Conservation (phyloP, 2,329 filamentous ascomycete species). For the Ambrosiella xylebori region DNA sequence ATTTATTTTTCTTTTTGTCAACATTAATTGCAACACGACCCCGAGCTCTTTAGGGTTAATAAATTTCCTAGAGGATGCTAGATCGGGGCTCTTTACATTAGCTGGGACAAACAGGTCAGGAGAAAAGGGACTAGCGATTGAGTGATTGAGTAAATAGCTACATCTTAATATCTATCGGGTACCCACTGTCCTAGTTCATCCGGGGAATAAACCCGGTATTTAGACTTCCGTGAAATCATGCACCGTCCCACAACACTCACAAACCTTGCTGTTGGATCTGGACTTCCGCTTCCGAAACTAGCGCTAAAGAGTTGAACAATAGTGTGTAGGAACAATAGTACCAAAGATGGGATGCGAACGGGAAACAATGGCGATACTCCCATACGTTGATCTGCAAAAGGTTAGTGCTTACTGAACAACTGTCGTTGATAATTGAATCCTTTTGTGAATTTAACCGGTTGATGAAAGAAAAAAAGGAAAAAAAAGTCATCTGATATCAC, state of each 20-base stretch:
- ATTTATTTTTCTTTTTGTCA: neutral
- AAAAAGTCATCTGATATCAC: neutral
- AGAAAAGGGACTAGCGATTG: too few relatives aligned
- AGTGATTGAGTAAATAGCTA: too few relatives aligned
- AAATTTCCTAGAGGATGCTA: neutral
- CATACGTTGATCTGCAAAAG: neutral
- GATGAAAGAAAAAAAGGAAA: neutral
- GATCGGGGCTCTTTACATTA: neutral
- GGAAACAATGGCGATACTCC: neutral
- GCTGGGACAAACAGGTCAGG: neutral
- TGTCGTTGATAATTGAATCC: slow-evolving; percentile 1
- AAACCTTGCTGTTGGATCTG: neutral
- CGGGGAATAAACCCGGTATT: neutral
- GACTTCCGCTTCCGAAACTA: neutral
- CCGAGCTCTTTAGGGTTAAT: neutral
- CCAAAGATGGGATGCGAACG: neutral
- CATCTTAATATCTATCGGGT: neutral
- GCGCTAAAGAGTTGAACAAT: neutral
- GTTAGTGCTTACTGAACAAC: neutral
- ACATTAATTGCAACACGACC: neutral
- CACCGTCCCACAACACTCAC: neutral
- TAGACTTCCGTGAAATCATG: neutral
- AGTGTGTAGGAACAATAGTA: neutral
- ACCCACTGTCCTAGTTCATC: neutral
- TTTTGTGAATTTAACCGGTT: neutral